phyloP scores from a whole-genome alignment of 257 asterid species.

The Linaria vulgaris region DNA sequence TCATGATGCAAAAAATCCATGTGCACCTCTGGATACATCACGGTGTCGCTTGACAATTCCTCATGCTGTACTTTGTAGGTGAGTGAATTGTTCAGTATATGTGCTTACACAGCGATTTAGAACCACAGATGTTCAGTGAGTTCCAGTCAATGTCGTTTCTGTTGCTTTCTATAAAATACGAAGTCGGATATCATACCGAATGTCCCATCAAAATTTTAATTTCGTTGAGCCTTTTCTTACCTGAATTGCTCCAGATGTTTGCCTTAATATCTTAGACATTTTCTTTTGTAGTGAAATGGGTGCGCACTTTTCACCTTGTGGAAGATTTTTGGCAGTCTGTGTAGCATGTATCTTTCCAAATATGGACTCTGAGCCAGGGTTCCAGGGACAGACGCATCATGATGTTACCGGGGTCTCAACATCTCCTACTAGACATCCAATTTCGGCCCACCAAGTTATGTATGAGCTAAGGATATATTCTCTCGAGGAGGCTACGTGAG shows the following conservation, averaged over 20 bases:
- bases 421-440: conserved; percentile 97
- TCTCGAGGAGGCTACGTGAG: conserved; percentile 91
- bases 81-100: conserved; percentile 14
- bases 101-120: conserved; percentile 18
- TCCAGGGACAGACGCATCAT: conserved; percentile 62
- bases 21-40: conserved; percentile 64
- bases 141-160: conserved; percentile 14
- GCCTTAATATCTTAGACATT: conserved; percentile 3
- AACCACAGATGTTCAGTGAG: conserved; percentile 2
- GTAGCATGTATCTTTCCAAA: conserved; percentile 88
- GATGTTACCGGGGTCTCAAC: conserved; percentile 69
- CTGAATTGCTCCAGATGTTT: conserved; percentile 24
- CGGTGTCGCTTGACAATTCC: conserved; percentile 81
- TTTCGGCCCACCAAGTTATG: conserved; percentile 81
- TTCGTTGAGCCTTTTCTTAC: neutral
- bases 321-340: conserved; percentile 93
- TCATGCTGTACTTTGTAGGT: conserved; percentile 98
- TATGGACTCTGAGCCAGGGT: conserved; percentile 71
- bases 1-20: conserved; percentile 74
- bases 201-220: no score
- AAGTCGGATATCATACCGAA: neutral
- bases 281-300: conserved; percentile 78
- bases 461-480: conserved; percentile 94
- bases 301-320: conserved; percentile 94
- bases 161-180: neutral